Evolutionary conservation across 495 filamentous ascomycete genomes (phyloP).

Genomic region (Neurospora pannonica): DNA sequence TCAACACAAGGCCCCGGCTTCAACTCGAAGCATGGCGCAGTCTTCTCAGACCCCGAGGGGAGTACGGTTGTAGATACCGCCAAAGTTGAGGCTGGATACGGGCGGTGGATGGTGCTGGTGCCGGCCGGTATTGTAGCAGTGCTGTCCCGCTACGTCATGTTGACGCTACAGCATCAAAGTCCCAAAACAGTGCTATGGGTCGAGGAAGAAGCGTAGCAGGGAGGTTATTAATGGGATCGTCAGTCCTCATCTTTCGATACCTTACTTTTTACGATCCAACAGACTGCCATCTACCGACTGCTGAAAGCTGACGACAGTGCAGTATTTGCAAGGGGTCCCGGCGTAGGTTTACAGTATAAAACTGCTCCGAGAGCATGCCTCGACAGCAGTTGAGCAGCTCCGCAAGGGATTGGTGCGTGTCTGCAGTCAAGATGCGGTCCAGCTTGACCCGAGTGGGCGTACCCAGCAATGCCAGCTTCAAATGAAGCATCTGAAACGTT

Average conservation of each 20-base stretch:
- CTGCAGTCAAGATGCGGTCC: background rate
- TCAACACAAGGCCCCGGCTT: background rate
- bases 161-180: background rate
- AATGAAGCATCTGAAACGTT: background rate
- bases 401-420: background rate
- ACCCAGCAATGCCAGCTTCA: background rate
- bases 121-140: background rate
- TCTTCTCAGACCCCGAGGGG: background rate
- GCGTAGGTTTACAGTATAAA: too few species aligned
- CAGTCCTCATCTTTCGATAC: background rate
- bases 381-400: background rate
- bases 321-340: too few species aligned
- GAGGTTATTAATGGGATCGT: background rate
- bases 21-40: background rate
- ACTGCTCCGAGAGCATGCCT: background rate
- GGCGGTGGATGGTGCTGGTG: background rate
- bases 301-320: background rate
- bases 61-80: background rate
- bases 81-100: background rate
- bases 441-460: background rate
- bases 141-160: background rate
- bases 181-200: background rate
- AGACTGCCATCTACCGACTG: background rate
- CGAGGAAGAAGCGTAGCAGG: background rate
- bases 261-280: background rate